Conservation (phyloP, 345 rosid genomes). For the Populus ilicifolia region DNA sequence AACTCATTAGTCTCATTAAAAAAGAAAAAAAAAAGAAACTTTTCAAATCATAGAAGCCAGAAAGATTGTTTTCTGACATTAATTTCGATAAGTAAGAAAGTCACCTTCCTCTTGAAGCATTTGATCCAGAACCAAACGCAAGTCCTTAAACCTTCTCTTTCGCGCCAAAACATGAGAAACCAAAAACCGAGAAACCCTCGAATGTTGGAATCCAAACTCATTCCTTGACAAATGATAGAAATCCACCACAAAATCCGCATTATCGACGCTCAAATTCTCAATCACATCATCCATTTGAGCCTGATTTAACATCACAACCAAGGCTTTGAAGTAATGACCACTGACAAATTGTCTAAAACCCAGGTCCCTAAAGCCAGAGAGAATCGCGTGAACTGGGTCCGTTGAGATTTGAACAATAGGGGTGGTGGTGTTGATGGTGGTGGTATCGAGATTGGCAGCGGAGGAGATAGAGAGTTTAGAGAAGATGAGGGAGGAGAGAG, state of each 20-base stretch:
- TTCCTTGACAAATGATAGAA: conserved; percentile 53
- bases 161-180: conserved; percentile 54
- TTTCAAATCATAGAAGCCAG: too few species aligned
- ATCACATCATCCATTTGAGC: conserved; percentile 49
- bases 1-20: background rate
- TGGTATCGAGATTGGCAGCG: background rate
- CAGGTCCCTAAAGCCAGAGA: conserved; percentile 35
- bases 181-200: conserved; percentile 41
- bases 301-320: conserved; percentile 37
- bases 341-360: conserved; percentile 45
- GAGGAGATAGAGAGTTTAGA: conserved; percentile 1
- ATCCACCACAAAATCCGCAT: conserved; percentile 43
- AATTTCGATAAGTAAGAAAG: conserved; percentile 1
- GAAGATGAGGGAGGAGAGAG: conserved; percentile 2
- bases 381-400: conserved; percentile 40
- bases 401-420: background rate
- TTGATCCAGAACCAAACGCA: conserved; percentile 44
- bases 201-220: conserved; percentile 53
- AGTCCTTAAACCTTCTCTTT: conserved; percentile 47
- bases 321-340: conserved; percentile 30
- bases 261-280: conserved; percentile 33
- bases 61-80: background rate
- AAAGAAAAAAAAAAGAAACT: too few species aligned
- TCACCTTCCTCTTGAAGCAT: conserved; percentile 60
- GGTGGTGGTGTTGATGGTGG: background rate